Evolutionary conservation across 148 eudicot species (phyloP), one percentile per base, ranked within the genome.

Genomic region (Spergularia bocconei): DNA sequence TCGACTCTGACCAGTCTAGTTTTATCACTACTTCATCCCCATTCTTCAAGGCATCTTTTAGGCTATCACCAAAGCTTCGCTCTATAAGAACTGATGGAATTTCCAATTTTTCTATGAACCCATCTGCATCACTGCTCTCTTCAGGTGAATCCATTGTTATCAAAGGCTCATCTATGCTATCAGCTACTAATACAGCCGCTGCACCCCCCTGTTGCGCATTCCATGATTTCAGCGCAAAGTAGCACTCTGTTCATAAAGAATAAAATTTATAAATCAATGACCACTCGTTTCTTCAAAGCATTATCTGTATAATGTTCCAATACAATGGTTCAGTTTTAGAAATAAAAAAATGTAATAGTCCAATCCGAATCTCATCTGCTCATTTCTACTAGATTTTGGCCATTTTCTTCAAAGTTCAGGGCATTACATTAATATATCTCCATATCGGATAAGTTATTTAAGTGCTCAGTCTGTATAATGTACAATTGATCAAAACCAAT

Each of bases 71-170:
- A 44, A 95, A 88, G 25, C 90, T 77, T 17, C 53, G 67, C 13
- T 85, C 74, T 67, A 91, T 86, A 2, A 95, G 77, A 16, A 84
- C 97, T 0, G 99, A 89, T 4, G 99, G 98, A 74, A 95, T 87
- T 29, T 61, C 71, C 21, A 95, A 82, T 77, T 89, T 89, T 9
- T 95, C 97, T 11, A 95, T 78, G 83, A 83, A 92, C 14, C 82
- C 89, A 56, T 85, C 92, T 19, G 98, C 89, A 23, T 78, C 88
- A 1, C 86, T 71, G 80, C 84, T 86, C 21, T 81, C 90, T 61
- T 88, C 94, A 0, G 97, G 98, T 36, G 97, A 87, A 72, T 95
- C 99, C 99, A 95, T 95, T 25, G 99, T 95, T 79, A 95, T 82
- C 36, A 95, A 78, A 59, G 94, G 91, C 80, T 91, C 99, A 14